Conservation (phyloP, 345 rosid species). For the Mallotus nudiflorus region DNA sequence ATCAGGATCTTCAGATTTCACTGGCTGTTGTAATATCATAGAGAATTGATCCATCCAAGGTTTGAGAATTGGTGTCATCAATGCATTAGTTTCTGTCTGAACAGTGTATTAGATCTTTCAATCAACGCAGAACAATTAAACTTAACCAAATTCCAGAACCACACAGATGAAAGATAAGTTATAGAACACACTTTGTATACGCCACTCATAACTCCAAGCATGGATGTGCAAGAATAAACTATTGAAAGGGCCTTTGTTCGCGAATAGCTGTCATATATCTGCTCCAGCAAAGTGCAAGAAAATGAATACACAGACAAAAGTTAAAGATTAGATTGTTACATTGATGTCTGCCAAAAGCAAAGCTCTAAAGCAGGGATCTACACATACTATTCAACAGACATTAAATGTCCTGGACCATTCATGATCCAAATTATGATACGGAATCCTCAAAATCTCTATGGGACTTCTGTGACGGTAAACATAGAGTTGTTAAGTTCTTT, state of each 20-base stretch:
- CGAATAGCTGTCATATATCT: constrained; percentile 70
- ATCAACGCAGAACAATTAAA: constrained; percentile 32
- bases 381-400: not conserved
- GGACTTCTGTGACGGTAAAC: not conserved
- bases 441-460: not conserved
- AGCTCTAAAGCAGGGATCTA: not conserved
- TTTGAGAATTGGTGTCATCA: constrained; percentile 63
- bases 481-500: not conserved
- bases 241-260: constrained; percentile 79
- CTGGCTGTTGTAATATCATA: constrained; percentile 63
- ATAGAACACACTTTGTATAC: constrained; percentile 61
- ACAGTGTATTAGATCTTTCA: constrained; percentile 37
- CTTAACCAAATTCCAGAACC: constrained; percentile 17
- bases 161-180: constrained; percentile 12
- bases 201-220: constrained; percentile 85
- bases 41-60: constrained; percentile 76
- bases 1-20: constrained; percentile 85
- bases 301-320: constrained; percentile 13
- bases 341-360: constrained; percentile 1
- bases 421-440: not conserved
- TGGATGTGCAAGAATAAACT: constrained; percentile 70
- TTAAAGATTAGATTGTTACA: not conserved
- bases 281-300: constrained; percentile 28
- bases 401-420: not conserved
- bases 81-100: constrained; percentile 66